Evolutionary conservation across 805 yeast species (phyloP).

Genomic region (Pichia sporocuriosa): DNA sequence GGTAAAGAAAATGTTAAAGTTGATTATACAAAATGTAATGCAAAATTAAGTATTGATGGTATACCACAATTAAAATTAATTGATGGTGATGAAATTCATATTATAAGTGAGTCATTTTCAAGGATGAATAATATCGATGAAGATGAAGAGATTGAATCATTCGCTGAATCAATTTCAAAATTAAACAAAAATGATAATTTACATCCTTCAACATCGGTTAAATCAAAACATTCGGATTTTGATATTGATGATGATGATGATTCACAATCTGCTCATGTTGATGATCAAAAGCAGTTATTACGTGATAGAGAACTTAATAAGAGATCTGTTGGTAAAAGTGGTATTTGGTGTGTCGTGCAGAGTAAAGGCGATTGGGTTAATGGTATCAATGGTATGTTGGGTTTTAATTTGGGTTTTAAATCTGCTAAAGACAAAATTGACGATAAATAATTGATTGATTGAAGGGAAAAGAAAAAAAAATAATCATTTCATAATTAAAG

Average conservation of each 20-base stretch:
- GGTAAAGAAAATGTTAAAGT: conserved; percentile 35
- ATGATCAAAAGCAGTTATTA: too few relatives aligned
- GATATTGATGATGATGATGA: conserved; percentile 2
- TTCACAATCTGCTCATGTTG: too few relatives aligned
- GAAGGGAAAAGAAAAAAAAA: too few relatives aligned
- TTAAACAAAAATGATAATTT: too few relatives aligned
- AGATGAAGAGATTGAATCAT: neutral
- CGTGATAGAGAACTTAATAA: neutral
- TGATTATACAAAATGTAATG: conserved; percentile 25
- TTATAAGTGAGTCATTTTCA: conserved; percentile 58
- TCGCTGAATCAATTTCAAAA: too few relatives aligned
- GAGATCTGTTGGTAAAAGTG: conserved; percentile 31
- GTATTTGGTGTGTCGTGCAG: conserved; percentile 84
- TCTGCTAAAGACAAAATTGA: conserved; percentile 1
- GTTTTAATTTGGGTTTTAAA: conserved; percentile 81
- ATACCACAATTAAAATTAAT: conserved; percentile 60
- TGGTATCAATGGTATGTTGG: conserved; percentile 80
- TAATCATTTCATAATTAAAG: too few relatives aligned
- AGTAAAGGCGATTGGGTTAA: conserved; percentile 86
- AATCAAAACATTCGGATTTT: too few relatives aligned
- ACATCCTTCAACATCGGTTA: too few relatives aligned
- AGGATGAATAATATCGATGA: conserved; percentile 32
- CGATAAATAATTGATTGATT: neutral
- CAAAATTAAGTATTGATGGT: conserved; percentile 78
- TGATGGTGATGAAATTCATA: conserved; percentile 76